Base-by-base conservation (phyloP, 164 flowering plant species). In the Magnolia changhungtana region DNA sequence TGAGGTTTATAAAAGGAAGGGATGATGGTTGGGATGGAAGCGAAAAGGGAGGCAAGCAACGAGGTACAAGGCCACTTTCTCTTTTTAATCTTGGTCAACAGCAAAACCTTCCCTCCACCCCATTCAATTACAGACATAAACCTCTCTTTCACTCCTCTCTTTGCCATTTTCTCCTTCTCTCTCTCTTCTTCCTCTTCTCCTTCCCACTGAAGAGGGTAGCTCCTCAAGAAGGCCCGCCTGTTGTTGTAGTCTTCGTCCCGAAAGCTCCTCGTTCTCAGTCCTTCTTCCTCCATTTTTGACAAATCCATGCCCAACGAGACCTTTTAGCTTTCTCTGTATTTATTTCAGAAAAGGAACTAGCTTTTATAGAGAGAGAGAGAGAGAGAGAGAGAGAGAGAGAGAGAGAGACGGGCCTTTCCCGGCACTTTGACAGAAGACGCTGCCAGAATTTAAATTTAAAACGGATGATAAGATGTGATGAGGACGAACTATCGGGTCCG, bases 141-240 rank as follows among this genome's bases (percentile, higher is more conserved):
- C 51, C 82, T 77, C 82, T 78, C 81, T 80, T 77, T 86, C 51
- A 82, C 65, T 1, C 71, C 70, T 20, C 78, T 31, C 65, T 63
- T 78, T 71, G 20, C 74, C 63, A 29, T 20, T 65, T 69, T 63
- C 2, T 24, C 18, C 65, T 8, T 14, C 2, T 16, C 49, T 1
- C 24, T 75, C 6, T 74, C 74, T 20, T 63, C 68, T 63, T 37
- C 65, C 10, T 71, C 76, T 16, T 80, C 86, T 61, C 31, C 79
- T 73, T 75, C 85, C 85, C 85, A 82, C 2, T 82, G 81, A 76
- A 89, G 89, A 65, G 91, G 90, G 72, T 87, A 87, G 82, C 91
- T 89, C 75, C 86, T 84, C 74, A 87, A 50, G 84, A 86, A 87
- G 71, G 76, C 86, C 70, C 87, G 81, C 71, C 89, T 76, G 72